Percentiles rank a stretch among this genome's conserved stretches.
These are phyloP conservation scores for Talaromyces rugulosus DNA, from an alignment of 2,329 filamentous ascomycete species.

Conservation along the genomic window DNA sequence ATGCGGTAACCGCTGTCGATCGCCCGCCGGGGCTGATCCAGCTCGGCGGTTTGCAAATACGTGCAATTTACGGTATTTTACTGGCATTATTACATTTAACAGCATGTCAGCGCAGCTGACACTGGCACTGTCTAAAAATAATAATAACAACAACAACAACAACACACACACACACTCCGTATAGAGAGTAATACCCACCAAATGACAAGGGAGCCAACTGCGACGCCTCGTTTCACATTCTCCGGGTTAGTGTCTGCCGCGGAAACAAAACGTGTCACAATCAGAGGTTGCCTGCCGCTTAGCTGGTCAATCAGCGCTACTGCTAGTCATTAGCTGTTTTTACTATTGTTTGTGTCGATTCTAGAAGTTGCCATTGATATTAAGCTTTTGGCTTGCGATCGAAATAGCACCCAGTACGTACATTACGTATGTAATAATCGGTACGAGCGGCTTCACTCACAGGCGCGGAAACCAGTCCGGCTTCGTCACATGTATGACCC, in stretches of 20 bases:
- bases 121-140: too few relatives aligned
- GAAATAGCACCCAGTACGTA: neutral
- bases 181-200: neutral
- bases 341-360: neutral
- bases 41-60: neutral
- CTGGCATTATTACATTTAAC: too few relatives aligned
- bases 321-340: neutral
- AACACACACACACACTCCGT: too few relatives aligned
- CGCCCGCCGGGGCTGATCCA: conserved; percentile 4
- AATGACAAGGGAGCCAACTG: neutral
- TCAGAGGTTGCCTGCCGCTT: neutral
- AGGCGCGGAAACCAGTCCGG: neutral
- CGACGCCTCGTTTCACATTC: neutral
- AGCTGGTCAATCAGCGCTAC: neutral
- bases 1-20: conserved; percentile 7
- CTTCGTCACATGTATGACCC: neutral
- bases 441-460: neutral
- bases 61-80: neutral
- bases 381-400: neutral
- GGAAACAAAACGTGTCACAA: neutral
- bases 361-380: neutral
- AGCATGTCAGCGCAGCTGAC: neutral
- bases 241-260: neutral
- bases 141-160: too few relatives aligned
- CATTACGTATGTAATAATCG: neutral